Evolutionary conservation across 371 early-diverging fungal genomes (phyloP).

Genomic region (Apophysomyces sp.): DNA sequence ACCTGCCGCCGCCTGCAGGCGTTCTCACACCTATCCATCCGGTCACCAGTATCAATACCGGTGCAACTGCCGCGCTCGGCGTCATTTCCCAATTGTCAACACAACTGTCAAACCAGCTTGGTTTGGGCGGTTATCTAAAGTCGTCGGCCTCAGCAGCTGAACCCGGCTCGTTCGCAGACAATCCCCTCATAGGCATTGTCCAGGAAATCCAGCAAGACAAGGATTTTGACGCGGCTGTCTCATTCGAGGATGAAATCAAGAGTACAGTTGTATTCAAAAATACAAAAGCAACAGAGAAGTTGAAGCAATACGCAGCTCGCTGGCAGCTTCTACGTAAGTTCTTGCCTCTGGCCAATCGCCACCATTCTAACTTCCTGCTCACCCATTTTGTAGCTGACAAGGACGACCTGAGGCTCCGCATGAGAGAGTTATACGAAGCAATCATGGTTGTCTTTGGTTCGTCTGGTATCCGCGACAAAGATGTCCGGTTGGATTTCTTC

Average conservation of each 20-base stretch:
- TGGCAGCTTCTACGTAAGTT: conserved; percentile 35
- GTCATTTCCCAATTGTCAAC: conserved; percentile 9
- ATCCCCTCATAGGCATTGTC: conserved; percentile 26
- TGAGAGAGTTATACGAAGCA: conserved; percentile 36
- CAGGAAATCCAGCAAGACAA: conserved; percentile 28
- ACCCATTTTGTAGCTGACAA: conserved; percentile 12
- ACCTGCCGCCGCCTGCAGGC: conserved; percentile 4
- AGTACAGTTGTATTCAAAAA: conserved; percentile 18
- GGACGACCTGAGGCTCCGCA: conserved; percentile 27
- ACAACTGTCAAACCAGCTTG: conserved; percentile 4
- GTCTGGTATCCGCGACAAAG: conserved; percentile 25
- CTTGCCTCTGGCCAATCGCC: too few relatives aligned
- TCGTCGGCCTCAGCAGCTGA: background rate
- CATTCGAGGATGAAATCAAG: conserved; percentile 16
- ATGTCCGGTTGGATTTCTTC: conserved; percentile 43
- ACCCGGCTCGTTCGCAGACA: conserved; percentile 10
- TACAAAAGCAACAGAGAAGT: conserved; percentile 17
- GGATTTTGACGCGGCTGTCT: conserved; percentile 27
- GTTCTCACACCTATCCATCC: background rate
- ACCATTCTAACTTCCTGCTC: too few relatives aligned
- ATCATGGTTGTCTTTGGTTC: conserved; percentile 25
- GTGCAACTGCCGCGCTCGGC: conserved; percentile 6
- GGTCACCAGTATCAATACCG: too few relatives aligned
- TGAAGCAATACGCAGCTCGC: conserved; percentile 25
- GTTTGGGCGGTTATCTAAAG: conserved; percentile 7